These are phyloP conservation scores for Candida glucosophila DNA, from an alignment of 1,139 yeast genomes.

Conservation along the genomic window DNA sequence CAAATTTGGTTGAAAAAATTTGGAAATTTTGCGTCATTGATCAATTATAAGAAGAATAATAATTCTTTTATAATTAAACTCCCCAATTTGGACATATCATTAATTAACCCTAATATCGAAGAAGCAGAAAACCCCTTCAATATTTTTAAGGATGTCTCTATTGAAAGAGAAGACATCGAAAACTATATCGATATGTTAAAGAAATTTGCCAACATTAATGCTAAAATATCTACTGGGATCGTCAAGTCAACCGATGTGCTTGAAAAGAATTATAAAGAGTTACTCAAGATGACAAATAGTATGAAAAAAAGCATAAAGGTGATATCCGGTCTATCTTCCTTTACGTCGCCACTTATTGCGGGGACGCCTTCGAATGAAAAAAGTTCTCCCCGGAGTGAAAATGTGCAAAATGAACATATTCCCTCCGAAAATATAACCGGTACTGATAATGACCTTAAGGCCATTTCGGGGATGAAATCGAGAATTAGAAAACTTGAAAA, in stretches of 20 bases:
- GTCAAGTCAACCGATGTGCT: constrained; percentile 32
- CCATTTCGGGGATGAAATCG: constrained; percentile 47
- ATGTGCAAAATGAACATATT: not conserved
- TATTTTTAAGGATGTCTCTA: constrained; percentile 14
- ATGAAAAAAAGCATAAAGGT: constrained; percentile 30
- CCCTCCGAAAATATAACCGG: not conserved
- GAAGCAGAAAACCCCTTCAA: constrained; percentile 11
- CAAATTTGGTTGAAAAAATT: constrained; percentile 59
- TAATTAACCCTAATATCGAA: constrained; percentile 18
- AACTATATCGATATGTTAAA: constrained; percentile 25
- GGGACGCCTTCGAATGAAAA: too few relatives aligned
- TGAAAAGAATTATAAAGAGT: constrained; percentile 38
- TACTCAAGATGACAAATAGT: constrained; percentile 29
- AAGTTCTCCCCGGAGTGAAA: not conserved
- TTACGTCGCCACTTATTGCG: constrained; percentile 12
- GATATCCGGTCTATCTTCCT: constrained; percentile 25
- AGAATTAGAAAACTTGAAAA: constrained; percentile 60
- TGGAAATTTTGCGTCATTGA: constrained; percentile 33
- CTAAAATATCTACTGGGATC: constrained; percentile 7
- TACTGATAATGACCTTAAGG: constrained; percentile 21
- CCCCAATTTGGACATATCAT: constrained; percentile 35
- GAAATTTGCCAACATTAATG: constrained; percentile 3
- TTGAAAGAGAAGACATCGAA: constrained; percentile 35
- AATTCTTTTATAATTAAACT: constrained; percentile 10
- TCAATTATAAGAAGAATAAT: constrained; percentile 14